phyloP scores from a whole-genome alignment of 2,329 filamentous ascomycete species.

The Colletotrichum sp. region DNA sequence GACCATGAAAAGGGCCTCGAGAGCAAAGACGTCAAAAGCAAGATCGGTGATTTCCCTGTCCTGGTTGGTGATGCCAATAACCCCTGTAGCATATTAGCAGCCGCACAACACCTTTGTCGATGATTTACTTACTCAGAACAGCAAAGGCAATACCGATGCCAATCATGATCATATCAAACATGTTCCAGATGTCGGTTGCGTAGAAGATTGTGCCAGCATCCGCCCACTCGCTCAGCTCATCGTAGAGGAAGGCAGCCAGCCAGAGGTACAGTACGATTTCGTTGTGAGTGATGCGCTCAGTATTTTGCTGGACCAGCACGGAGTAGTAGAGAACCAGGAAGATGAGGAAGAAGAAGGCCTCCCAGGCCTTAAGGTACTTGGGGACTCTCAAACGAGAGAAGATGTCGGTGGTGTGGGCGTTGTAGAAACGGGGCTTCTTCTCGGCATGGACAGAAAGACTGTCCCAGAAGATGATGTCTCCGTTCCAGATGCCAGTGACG shows the following conservation, averaged over 20 bases:
- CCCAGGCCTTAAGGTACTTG: constrained; percentile 83
- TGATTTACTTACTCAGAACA: constrained; percentile 65
- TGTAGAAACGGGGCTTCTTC: constrained; percentile 81
- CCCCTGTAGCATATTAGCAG: constrained; percentile 48
- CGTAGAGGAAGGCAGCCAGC: constrained; percentile 87
- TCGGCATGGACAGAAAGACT: constrained; percentile 72
- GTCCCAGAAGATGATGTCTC: constrained; percentile 88
- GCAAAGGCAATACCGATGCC: constrained; percentile 74
- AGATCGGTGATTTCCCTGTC: constrained; percentile 72
- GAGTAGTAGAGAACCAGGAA: constrained; percentile 85
- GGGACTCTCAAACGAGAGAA: constrained; percentile 81
- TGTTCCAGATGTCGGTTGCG: constrained; percentile 80
- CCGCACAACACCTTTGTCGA: neutral
- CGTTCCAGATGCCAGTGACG: constrained; percentile 84
- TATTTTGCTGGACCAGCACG: constrained; percentile 79
- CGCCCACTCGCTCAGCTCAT: constrained; percentile 82
- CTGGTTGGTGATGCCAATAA: constrained; percentile 67
- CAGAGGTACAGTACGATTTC: constrained; percentile 83
- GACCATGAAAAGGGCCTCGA: constrained; percentile 89
- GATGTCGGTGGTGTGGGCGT: constrained; percentile 68
- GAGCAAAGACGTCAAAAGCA: constrained; percentile 86
- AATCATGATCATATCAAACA: constrained; percentile 78
- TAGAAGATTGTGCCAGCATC: constrained; percentile 91
- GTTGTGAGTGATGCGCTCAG: constrained; percentile 66
- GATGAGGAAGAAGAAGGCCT: constrained; percentile 78